phyloP scores from a whole-genome alignment of 179 eudicot species.

The Beta macrorhiza region DNA sequence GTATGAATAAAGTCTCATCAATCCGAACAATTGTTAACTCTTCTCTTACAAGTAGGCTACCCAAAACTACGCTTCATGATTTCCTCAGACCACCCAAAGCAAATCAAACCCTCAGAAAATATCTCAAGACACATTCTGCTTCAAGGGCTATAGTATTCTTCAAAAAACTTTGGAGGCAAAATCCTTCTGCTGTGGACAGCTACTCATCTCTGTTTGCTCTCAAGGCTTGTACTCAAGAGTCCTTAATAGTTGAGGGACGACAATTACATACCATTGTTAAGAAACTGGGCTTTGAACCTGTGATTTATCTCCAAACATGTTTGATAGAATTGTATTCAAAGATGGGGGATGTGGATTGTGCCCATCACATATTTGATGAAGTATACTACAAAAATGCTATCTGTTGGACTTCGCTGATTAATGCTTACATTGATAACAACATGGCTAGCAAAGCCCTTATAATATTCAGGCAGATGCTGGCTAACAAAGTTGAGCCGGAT shows the following conservation, averaged over 20 bases:
- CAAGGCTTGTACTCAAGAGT: slow-evolving; percentile 36
- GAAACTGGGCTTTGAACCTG: slow-evolving; percentile 34
- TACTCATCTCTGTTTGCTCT: slow-evolving; percentile 38
- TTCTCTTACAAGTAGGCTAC: slow-evolving; percentile 18
- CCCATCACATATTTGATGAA: slow-evolving; percentile 45
- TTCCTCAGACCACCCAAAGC: slow-evolving; percentile 36
- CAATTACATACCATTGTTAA: slow-evolving; percentile 33
- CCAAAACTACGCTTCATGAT: slow-evolving; percentile 21
- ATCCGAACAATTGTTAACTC: slow-evolving; percentile 3
- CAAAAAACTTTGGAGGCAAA: slow-evolving; percentile 34
- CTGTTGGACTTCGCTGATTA: slow-evolving; percentile 55
- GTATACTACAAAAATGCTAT: slow-evolving; percentile 44
- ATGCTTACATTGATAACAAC: slow-evolving; percentile 40
- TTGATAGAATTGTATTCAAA: slow-evolving; percentile 38
- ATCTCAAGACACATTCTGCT: slow-evolving; percentile 31
- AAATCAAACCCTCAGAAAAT: slow-evolving; percentile 37
- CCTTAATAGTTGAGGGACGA: slow-evolving; percentile 27
- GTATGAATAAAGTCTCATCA: slow-evolving; percentile 5
- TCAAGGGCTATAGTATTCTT: slow-evolving; percentile 33
- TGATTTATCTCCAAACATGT: slow-evolving; percentile 39
- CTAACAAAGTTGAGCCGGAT: slow-evolving; percentile 41
- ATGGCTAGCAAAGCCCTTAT: slow-evolving; percentile 38
- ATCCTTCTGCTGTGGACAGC: slow-evolving; percentile 42
- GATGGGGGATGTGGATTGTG: slow-evolving; percentile 30
- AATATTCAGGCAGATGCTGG: slow-evolving; percentile 44